Evolutionary conservation across 768 basidiomycete genomes (phyloP), one percentile per base, ranked within the genome.

Genomic region (Chiua virens): DNA sequence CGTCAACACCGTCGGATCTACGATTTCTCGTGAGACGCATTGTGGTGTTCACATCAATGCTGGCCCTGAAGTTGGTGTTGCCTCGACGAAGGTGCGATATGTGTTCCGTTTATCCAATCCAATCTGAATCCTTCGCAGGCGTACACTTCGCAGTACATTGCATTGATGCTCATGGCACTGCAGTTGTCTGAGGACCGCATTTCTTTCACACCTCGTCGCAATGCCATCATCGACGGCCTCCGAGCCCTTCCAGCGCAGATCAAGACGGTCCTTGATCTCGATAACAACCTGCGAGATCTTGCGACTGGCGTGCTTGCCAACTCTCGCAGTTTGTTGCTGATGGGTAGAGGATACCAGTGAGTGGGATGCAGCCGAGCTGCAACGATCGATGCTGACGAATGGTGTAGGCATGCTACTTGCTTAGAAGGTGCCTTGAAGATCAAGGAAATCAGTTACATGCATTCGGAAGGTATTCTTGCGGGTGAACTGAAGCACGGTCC

Each of bases 21-120:
- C 96, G 4, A 83, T 98, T 61, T 98, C 96, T 38, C 90, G 96
- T 65, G 94, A 98, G 74, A 94, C 95, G 3, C 97, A 99, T 76
- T 97, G 94, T 57, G 97, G 97, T 87, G 87, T 99, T 46, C 97
- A 98, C 75, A 98, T 99, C 77, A 99, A 99, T 66, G 97, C 94
- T 63, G 94, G 94, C 18, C 95, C 95, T 47, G 95, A 98, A 77
- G 94, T 99, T 58, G 96, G 97, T 79, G 97, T 99, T 52, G 97
- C 97, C 6, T 98, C 94, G 17, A 98, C 97, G 53, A 99, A 99
- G 83, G 88, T 86, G 39, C 42, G 45, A 39, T 42, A 20, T 14
- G 21, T 21, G 40, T 25, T 37, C 2, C 5, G 7, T n/a, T 17
- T 42, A 18, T 3, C 23, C 32, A 11, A 45, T 52, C 36, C 25